phyloP scores from a whole-genome alignment of 75 land plant genomes.

The Pinus taeda region DNA sequence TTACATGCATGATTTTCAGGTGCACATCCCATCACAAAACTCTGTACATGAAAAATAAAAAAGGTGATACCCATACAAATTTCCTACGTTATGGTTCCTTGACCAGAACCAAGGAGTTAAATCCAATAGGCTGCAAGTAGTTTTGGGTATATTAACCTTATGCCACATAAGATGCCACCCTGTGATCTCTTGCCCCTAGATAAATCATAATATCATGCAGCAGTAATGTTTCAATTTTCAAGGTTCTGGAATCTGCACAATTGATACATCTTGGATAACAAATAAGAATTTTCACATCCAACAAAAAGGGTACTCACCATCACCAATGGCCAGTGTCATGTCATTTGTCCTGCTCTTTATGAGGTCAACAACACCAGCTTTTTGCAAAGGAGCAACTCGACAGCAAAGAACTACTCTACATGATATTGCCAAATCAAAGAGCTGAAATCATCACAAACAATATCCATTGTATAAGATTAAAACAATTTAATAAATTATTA shows the following conservation, averaged over 20 bases:
- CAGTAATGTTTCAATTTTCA: background rate
- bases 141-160: background rate
- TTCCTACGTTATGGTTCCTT: background rate
- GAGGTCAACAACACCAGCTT: constrained; percentile 87
- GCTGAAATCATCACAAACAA: constrained; percentile 38
- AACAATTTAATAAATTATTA: background rate
- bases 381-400: constrained; percentile 89
- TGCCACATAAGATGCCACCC: background rate
- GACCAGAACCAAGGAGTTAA: background rate
- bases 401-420: constrained; percentile 89
- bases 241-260: background rate
- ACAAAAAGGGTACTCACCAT: constrained; percentile 53
- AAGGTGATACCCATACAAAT: too few species aligned
- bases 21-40: constrained; percentile 1
- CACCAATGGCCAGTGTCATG: constrained; percentile 94
- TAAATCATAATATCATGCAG: background rate
- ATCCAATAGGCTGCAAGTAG: background rate
- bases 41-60: background rate
- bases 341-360: constrained; percentile 78
- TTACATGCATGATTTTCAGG: background rate
- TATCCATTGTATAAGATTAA: background rate
- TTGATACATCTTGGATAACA: too few species aligned
- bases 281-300: too few species aligned
- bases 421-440: constrained; percentile 78
- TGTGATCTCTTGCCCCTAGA: background rate